These are phyloP conservation scores for Calonectria pteridis DNA, from an alignment of 2,329 filamentous ascomycete genomes.

Conservation along the genomic window DNA sequence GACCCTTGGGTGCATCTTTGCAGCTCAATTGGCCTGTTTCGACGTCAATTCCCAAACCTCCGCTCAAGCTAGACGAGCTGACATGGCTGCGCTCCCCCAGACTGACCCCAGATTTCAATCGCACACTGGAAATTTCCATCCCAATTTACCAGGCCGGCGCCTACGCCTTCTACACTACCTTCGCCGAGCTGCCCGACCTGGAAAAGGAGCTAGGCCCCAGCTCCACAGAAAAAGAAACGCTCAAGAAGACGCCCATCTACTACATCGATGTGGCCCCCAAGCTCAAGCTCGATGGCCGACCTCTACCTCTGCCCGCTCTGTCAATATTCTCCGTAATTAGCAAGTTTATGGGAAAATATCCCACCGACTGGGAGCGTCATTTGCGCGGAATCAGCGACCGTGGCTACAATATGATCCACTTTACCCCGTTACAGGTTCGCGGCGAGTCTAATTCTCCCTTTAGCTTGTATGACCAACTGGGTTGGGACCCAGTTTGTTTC, in stretches of 20 bases:
- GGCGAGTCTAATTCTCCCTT: slow-evolving; percentile 96
- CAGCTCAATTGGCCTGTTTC: slow-evolving; percentile 18
- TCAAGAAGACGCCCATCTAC: slow-evolving; percentile 80
- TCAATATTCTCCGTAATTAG: slow-evolving; percentile 95
- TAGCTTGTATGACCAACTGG: slow-evolving; percentile 92
- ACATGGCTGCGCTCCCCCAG: slow-evolving; percentile 58
- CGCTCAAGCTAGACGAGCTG: slow-evolving; percentile 10
- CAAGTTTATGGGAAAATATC: slow-evolving; percentile 97
- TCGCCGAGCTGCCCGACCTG: slow-evolving; percentile 83
- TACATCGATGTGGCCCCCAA: slow-evolving; percentile 95
- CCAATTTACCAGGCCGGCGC: slow-evolving; percentile 86
- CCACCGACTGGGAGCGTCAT: slow-evolving; percentile 90
- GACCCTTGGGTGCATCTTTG: not conserved
- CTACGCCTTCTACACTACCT: slow-evolving; percentile 95
- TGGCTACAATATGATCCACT: slow-evolving; percentile 99
- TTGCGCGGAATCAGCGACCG: slow-evolving; percentile 88
- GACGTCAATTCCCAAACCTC: not conserved
- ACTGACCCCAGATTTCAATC: slow-evolving; percentile 92
- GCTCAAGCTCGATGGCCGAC: slow-evolving; percentile 78
- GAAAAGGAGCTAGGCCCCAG: slow-evolving; percentile 44
- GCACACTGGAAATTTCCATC: slow-evolving; percentile 89
- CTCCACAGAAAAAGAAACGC: slow-evolving; percentile 52
- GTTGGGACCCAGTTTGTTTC: slow-evolving; percentile 86
- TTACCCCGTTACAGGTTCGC: slow-evolving; percentile 91
- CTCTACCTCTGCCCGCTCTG: slow-evolving; percentile 86